Base-by-base conservation (phyloP, 805 yeast species). In the Schwanniomyces occidentalis region DNA sequence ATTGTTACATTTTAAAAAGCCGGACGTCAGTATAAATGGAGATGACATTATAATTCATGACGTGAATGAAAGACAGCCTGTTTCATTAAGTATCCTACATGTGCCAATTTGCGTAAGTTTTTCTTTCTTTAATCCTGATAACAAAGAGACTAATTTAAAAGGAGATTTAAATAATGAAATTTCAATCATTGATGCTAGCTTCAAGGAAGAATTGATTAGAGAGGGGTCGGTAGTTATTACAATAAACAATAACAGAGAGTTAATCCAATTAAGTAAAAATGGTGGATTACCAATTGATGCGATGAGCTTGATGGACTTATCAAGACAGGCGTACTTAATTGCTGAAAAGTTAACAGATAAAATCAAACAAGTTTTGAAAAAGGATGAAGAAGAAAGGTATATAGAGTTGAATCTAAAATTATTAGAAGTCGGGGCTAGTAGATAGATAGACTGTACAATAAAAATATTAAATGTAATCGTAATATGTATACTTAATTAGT, bases 201-300 rank as follows among this genome's bases (percentile, higher is more conserved):
- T 78, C 30, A 73, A 78, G 32, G 99, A 91, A 60, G 96, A 90
- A 52, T 58, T 71, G 12, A 59, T 88, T 14, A 71, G 91, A 41
- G 82, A 80, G 29, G 95, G 97, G 16, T 75, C 78, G 2, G 69
- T 91, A 61, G 86, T 95, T 1, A 78, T 93, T 20, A 88, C 99
- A 0, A 62, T 90, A 38, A 93, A 93, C 57, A 87, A 85, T 48
- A 91, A 91, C 54, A 76, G 91, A 46, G 99, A 93, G 51, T 68
- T 93, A 6, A 90, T 95, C 31, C 99, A 93, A 56, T 71, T 93
- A 18, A 74, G 84, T 27, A 93, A 91, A 53, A 85, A 89, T 20
- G 99, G 98, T 32, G 97, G 96, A 0, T 65, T 85, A 29, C 85
- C 90, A 5, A 77, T 91, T 45, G 90, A 86, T 50, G 87, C 93